phyloP scores from a whole-genome alignment of 306 rosid species.

The Sicyos baderoa region DNA sequence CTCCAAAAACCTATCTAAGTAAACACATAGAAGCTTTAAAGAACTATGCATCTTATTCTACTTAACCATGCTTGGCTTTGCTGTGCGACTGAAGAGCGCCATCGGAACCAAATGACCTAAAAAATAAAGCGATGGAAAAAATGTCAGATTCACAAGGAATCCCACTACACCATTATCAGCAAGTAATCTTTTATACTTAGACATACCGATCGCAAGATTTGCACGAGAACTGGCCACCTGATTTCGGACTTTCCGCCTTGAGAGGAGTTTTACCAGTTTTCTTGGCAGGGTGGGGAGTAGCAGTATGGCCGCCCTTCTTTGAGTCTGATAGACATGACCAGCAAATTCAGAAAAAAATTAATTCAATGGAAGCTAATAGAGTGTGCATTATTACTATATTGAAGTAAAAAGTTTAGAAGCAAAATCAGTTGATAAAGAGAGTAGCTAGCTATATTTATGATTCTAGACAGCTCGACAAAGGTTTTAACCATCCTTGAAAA shows the following conservation, averaged over 20 bases:
- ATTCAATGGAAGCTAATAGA: background rate
- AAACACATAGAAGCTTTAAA: background rate
- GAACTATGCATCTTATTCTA: background rate
- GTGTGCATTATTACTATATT: background rate
- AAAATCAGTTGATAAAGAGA: background rate
- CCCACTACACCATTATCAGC: no score
- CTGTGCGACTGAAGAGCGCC: conserved; percentile 59
- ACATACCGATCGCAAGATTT: conserved; percentile 59
- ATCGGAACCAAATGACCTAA: conserved; percentile 54
- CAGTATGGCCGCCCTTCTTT: conserved; percentile 55
- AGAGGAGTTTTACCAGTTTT: conserved; percentile 43
- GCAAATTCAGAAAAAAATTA: background rate
- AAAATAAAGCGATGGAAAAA: background rate
- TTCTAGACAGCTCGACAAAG: background rate
- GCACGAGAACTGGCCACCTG: conserved; percentile 53
- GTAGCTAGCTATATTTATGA: no score
- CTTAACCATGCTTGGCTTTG: conserved; percentile 66
- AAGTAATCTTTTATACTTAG: no score
- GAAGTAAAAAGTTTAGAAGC: background rate
- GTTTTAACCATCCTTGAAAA: background rate
- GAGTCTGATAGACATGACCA: conserved; percentile 31
- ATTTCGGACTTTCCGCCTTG: conserved; percentile 47
- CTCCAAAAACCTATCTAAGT: background rate
- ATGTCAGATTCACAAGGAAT: no score
- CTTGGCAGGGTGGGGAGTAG: conserved; percentile 78